phyloP scores from a whole-genome alignment of 2,329 filamentous ascomycete species.

The Xylariomycetidae sp. region DNA sequence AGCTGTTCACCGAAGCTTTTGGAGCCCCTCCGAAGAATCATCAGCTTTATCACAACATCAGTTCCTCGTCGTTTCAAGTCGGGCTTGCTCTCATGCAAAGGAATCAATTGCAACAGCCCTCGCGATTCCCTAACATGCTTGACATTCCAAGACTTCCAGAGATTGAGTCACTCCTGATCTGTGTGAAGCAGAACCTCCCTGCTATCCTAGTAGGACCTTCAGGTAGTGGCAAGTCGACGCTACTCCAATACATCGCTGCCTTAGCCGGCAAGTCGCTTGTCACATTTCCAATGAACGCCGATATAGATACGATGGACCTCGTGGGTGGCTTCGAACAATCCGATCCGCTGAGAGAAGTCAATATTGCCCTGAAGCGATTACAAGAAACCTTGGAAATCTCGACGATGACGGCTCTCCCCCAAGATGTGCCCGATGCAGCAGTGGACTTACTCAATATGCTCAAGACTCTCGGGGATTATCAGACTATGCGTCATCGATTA shows the following conservation, averaged over 20 bases:
- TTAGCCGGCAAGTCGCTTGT: conserved; percentile 70
- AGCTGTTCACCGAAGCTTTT: conserved; percentile 65
- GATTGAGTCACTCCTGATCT: conserved; percentile 82
- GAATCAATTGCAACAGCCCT: conserved; percentile 48
- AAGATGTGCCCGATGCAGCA: conserved; percentile 39
- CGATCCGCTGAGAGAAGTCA: conserved; percentile 71
- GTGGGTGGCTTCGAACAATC: conserved; percentile 96
- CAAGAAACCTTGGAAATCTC: conserved; percentile 40
- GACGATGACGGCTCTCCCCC: conserved; percentile 44
- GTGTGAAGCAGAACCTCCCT: conserved; percentile 80
- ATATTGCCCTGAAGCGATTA: conserved; percentile 47
- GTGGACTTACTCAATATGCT: conserved; percentile 49
- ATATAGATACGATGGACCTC: conserved; percentile 95
- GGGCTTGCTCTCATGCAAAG: conserved; percentile 69
- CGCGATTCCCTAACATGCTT: conserved; percentile 46
- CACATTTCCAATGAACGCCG: conserved; percentile 85
- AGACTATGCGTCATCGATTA: conserved; percentile 33
- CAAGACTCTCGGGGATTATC: conserved; percentile 35
- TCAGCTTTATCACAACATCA: conserved; percentile 69
- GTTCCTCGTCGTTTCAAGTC: conserved; percentile 64
- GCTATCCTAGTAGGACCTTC: conserved; percentile 83
- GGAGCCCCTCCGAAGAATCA: conserved; percentile 46
- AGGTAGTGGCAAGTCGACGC: conserved; percentile 79
- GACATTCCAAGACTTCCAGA: conserved; percentile 58
- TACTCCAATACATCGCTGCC: conserved; percentile 77